Percentiles rank a stretch among this genome's conserved stretches.
phyloP scores from a whole-genome alignment of 257 asterid genomes.

The Solanum arcanum region DNA sequence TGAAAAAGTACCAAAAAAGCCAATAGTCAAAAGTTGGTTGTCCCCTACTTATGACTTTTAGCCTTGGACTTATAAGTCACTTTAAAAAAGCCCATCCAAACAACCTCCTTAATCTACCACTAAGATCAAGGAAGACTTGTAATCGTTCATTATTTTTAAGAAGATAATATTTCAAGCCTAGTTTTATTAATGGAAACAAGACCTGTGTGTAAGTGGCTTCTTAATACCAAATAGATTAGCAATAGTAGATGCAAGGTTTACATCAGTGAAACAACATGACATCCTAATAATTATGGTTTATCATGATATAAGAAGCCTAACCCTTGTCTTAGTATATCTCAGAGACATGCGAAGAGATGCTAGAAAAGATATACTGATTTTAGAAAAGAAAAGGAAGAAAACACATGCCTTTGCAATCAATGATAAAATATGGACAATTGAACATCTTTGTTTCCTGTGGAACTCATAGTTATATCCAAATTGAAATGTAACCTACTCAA shows the following conservation, averaged over 20 bases:
- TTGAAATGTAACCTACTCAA: not conserved
- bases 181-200: not conserved
- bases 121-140: too few species aligned
- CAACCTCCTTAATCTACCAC: not conserved
- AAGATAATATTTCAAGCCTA: not conserved
- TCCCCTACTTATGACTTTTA: not conserved
- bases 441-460: not conserved
- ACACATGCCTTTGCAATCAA: not conserved
- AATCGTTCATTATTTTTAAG: not conserved
- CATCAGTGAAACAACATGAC: not conserved
- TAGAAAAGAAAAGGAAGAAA: not conserved
- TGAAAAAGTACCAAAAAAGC: not conserved
- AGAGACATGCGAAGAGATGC: not conserved
- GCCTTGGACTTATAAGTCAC: not conserved
- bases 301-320: not conserved
- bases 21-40: not conserved
- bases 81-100: not conserved
- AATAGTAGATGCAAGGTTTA: not conserved
- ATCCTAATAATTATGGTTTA: not conserved
- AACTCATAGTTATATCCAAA: not conserved
- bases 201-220: not conserved
- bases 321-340: not conserved
- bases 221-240: not conserved
- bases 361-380: not conserved
- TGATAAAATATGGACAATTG: not conserved